Conservation (phyloP, 2,329 filamentous ascomycete genomes). For the Claviceps sp. region DNA sequence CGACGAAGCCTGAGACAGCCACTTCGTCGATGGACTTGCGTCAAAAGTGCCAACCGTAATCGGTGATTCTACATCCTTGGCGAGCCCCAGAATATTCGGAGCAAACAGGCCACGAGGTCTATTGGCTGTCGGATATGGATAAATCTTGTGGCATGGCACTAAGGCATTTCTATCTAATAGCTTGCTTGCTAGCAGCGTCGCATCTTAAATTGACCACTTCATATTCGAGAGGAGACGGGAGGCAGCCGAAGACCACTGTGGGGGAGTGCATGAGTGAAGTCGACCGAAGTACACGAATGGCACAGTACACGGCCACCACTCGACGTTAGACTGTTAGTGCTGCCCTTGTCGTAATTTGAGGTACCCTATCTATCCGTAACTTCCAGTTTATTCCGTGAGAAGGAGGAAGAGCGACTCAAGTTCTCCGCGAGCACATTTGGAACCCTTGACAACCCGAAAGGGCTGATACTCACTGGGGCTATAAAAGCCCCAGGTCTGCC, state of each 20-base stretch:
- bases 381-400: background rate
- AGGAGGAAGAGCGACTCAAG: background rate
- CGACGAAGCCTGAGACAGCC: background rate
- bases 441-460: background rate
- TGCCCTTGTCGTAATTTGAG: background rate
- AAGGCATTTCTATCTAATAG: slow-evolving; percentile 1
- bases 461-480: background rate
- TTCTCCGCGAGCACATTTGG: background rate
- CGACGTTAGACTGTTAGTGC: background rate
- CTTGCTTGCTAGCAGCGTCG: slow-evolving; percentile 4
- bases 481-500: background rate
- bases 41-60: slow-evolving; percentile 1
- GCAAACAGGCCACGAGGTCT: slow-evolving; percentile 2
- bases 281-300: background rate
- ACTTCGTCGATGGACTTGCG: background rate
- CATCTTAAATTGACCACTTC: background rate
- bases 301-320: background rate
- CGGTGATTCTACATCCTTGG: background rate
- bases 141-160: background rate
- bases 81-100: slow-evolving; percentile 2
- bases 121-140: background rate
- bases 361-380: background rate
- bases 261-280: background rate
- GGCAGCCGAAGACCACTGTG: background rate
- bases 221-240: background rate